These are phyloP conservation scores for Ceratobasidium sp. DNA, from an alignment of 1,284 basidiomycete species.

Conservation along the genomic window DNA sequence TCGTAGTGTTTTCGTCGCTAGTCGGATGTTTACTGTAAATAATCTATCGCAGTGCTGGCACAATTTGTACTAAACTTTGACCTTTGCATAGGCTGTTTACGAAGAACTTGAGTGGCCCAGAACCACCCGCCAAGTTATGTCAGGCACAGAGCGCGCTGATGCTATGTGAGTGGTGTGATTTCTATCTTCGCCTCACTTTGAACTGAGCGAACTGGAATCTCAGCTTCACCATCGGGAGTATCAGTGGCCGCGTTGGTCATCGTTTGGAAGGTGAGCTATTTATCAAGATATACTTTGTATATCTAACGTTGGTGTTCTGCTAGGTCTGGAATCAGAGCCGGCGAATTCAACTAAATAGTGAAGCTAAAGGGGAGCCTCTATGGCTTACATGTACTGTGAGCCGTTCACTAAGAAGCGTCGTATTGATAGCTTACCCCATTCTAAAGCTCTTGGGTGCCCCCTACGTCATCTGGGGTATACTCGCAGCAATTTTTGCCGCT, in stretches of 20 bases:
- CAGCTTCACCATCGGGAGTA: conserved; percentile 23
- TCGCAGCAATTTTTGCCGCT: conserved; percentile 12
- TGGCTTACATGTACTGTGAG: conserved; percentile 25
- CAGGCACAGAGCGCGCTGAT: conserved; percentile 26
- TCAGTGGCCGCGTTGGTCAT: conserved; percentile 16
- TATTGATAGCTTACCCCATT: neutral
- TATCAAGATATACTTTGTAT: neutral
- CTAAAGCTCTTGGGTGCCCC: conserved; percentile 22
- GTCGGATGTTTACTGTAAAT: conserved; percentile 3
- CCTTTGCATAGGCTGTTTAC: conserved; percentile 20
- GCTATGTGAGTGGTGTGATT: conserved; percentile 4
- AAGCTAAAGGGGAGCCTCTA: conserved; percentile 1
- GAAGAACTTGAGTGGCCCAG: conserved; percentile 1
- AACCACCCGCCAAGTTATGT: conserved; percentile 13
- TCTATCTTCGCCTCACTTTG: neutral
- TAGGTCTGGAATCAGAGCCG: conserved; percentile 30
- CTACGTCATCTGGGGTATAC: conserved; percentile 4
- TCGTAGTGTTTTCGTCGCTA: conserved; percentile 5
- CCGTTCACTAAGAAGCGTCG: neutral
- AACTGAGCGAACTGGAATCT: neutral
- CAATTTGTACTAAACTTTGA: neutral
- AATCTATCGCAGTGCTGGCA: neutral
- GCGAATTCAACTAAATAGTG: conserved; percentile 9
- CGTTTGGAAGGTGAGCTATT: conserved; percentile 20
- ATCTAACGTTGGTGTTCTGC: neutral